Base-by-base conservation (phyloP, 2,329 filamentous ascomycete genomes). In the Cryphonectria naterciae region DNA sequence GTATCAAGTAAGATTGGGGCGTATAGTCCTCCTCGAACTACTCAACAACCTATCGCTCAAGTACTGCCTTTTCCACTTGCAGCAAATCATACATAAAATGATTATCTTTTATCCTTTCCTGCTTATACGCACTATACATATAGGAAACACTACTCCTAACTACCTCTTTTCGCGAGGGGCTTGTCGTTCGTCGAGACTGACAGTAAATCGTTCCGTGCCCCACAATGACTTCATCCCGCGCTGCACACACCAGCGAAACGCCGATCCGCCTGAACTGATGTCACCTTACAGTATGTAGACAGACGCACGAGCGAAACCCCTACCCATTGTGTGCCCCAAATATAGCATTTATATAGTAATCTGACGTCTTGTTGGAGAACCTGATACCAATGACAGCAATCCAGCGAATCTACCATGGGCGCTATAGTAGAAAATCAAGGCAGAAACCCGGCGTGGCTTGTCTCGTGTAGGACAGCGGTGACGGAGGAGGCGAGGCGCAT, bases 141-240 rank as follows among this genome's bases (percentile, higher is more conserved):
- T 17, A 17, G n/a, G 32, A 1, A 19, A 7, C 32, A 25, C 15
- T 28, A 58, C 25, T 4, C 32, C 32, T 4, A 8, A 1, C 15
- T 2, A n/a, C 28, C 32, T 8, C 25, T 32, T n/a, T 2, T 7
- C 22, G 7, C 7, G 7, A 8, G 25, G 3, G 13, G 28, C 15
- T 28, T 19, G 28, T 52, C 8, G 39, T 69, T 66, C 8, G 32
- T 71, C 63, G 32, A 60, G 37, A 19, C 35, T 7, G 37, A 61
- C 37, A 60, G 56, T 41, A 25, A 25, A 35, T 10, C 28, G 19
- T 10, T 19, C 10, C 28, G 54, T 7, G 46, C 63, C 37, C 70
- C 68, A 63, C 46, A 67, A 60, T 71, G 70, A 71, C 64, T 66
- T 69, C 67, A 69, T 65, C n/a, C 35, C 41, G 60, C 19, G 39